A percentile compares a stretch with the other conserved stretches of the same genome.
phyloP scores from a whole-genome alignment of 2,329 filamentous ascomycete species.

The Calonectria ilicicola region DNA sequence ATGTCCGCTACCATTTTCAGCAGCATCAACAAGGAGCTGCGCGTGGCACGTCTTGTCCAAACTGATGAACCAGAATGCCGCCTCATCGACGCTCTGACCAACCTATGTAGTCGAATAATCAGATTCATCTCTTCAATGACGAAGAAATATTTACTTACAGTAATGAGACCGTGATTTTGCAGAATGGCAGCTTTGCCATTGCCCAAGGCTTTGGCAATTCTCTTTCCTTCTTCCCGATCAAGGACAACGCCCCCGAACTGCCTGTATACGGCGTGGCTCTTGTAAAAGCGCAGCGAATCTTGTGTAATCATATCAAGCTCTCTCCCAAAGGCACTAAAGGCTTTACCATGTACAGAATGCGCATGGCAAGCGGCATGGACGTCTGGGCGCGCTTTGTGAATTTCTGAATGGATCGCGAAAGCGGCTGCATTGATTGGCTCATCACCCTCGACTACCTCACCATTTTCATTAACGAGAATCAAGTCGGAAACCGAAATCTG shows the following conservation, averaged over 20 bases:
- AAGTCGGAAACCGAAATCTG: constrained; percentile 76
- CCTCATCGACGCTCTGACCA: constrained; percentile 73
- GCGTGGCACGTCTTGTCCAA: constrained; percentile 45
- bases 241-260: constrained; percentile 71
- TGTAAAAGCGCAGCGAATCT: constrained; percentile 74
- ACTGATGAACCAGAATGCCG: constrained; percentile 68
- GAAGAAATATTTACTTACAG: constrained; percentile 34
- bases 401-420: constrained; percentile 76
- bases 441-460: constrained; percentile 74
- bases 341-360: constrained; percentile 74
- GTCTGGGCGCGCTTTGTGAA: constrained; percentile 74
- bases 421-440: constrained; percentile 74
- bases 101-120: constrained; percentile 44
- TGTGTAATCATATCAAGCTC: constrained; percentile 79
- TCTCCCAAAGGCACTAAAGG: constrained; percentile 74
- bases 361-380: constrained; percentile 77
- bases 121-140: no score
- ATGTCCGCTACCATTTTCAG: constrained; percentile 26
- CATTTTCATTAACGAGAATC: constrained; percentile 69
- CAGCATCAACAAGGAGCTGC: constrained; percentile 43
- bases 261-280: neutral
- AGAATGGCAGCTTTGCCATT: constrained; percentile 66
- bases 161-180: constrained; percentile 73
- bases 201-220: constrained; percentile 68
- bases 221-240: constrained; percentile 66